A percentile compares a stretch with the other conserved stretches of the same genome.
These are phyloP conservation scores for Solanum neorickii DNA, from an alignment of 257 asterid species.

Conservation along the genomic window DNA sequence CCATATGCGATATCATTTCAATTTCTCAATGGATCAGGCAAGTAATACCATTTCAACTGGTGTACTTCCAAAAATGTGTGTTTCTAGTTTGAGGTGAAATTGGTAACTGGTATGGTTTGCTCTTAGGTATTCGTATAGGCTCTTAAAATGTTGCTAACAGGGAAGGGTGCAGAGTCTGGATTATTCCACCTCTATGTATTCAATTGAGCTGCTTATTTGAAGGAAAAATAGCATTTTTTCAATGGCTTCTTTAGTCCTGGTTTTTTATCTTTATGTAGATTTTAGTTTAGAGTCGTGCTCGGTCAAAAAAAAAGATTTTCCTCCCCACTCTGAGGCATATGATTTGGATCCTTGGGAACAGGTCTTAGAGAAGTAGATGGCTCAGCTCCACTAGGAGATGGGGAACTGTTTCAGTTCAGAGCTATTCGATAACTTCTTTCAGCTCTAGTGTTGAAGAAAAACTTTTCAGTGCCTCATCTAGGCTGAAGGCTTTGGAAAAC, in stretches of 20 bases:
- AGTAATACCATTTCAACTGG: slow-evolving; percentile 9
- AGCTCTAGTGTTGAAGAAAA: not conserved
- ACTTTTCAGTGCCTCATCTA: not conserved
- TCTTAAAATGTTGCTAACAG: not conserved
- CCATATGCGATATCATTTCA: slow-evolving; percentile 44
- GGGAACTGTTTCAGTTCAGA: not conserved
- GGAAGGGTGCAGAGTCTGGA: not conserved
- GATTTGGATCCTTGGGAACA: not conserved
- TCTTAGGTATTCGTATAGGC: not conserved
- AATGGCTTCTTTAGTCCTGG: not conserved
- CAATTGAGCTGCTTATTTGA: not conserved
- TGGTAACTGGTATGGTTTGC: not conserved
- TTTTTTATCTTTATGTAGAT: not conserved
- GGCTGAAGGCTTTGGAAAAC: not conserved
- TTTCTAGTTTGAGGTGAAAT: not conserved
- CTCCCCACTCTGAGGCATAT: not conserved
- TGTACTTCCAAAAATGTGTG: not conserved
- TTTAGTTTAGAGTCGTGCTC: not conserved
- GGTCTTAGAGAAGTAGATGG: not conserved
- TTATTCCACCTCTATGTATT: not conserved
- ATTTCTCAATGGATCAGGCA: slow-evolving; percentile 81
- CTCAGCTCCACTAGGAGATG: not conserved
- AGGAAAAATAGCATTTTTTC: not conserved
- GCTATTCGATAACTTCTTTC: not conserved
- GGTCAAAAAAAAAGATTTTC: not conserved